phyloP scores from a whole-genome alignment of 2,329 filamentous ascomycete species.

The Chaetomiaceae sp. region DNA sequence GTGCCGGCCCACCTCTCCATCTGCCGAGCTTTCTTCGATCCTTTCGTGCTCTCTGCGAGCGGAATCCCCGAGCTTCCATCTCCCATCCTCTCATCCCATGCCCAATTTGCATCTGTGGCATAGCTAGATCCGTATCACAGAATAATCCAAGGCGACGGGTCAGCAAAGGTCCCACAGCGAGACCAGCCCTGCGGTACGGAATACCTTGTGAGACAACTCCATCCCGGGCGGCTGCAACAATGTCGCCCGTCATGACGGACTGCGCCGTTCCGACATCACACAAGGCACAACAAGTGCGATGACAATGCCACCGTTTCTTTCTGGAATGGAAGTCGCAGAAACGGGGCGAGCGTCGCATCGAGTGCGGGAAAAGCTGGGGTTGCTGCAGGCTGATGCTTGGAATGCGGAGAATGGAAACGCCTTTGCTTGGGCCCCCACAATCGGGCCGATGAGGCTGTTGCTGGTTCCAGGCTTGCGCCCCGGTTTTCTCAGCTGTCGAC shows the following conservation, averaged over 20 bases:
- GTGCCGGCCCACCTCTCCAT: background rate
- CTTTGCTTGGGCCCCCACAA: conserved; percentile 22
- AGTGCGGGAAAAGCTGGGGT: conserved; percentile 14
- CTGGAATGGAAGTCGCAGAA: background rate
- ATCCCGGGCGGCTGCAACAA: background rate
- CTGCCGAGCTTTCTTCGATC: background rate
- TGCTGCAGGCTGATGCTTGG: conserved; percentile 2
- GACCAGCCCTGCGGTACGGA: background rate
- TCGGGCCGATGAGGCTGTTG: conserved; percentile 29
- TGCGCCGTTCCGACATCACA: background rate
- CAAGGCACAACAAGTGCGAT: background rate
- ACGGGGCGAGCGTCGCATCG: conserved; percentile 11
- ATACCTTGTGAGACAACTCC: conserved; percentile 5
- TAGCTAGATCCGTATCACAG: background rate
- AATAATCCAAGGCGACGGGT: conserved; percentile 5
- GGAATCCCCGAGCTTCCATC: background rate
- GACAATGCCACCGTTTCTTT: background rate
- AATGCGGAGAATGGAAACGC: conserved; percentile 25
- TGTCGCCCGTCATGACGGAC: background rate
- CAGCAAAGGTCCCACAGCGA: background rate
- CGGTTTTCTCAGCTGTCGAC: background rate
- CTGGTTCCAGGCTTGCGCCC: background rate
- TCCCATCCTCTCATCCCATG: background rate
- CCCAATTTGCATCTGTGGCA: too few species aligned
- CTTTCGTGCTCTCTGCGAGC: background rate